A percentile compares a stretch with the other conserved stretches of the same genome.
Evolutionary conservation across 345 rosid genomes (phyloP).

Genomic region (Lumnitzera littorea): DNA sequence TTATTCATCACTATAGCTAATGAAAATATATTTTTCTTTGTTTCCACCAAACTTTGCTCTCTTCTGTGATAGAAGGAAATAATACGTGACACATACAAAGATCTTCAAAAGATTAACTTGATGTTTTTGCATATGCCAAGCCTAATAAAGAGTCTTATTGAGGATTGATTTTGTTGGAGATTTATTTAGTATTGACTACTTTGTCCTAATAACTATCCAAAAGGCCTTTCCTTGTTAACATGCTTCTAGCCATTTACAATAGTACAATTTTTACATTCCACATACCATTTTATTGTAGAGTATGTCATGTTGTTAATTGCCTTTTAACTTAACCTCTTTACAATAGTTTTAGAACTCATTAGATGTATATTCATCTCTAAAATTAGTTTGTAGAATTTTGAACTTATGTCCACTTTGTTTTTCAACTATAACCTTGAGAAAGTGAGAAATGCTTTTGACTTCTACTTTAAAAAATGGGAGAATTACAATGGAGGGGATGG

Average conservation of each 20-base stretch:
- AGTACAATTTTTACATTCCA: background rate
- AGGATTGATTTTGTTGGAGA: background rate
- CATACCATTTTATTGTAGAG: no score
- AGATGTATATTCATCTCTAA: slow-evolving; percentile 1
- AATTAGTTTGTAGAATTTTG: background rate
- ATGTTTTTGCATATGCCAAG: no score
- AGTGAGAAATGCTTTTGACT: background rate
- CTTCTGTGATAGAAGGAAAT: no score
- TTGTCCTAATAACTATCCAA: background rate
- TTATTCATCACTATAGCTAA: no score
- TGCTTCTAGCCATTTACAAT: slow-evolving; percentile 5
- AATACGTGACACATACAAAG: background rate
- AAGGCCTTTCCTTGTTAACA: background rate
- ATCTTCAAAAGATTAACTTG: no score
- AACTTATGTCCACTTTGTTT: background rate
- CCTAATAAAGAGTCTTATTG: no score
- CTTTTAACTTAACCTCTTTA: background rate
- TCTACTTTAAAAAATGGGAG: slow-evolving; percentile 1
- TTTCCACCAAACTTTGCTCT: no score
- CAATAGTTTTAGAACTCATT: background rate
- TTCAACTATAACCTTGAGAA: background rate
- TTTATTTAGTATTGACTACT: background rate
- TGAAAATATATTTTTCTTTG: no score
- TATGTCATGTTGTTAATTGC: background rate
- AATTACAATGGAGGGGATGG: no score